A percentile compares a stretch with the other conserved stretches of the same genome.
These are phyloP conservation scores for Aspergillus japonicus DNA, from an alignment of 2,329 filamentous ascomycete species.

Conservation along the genomic window DNA sequence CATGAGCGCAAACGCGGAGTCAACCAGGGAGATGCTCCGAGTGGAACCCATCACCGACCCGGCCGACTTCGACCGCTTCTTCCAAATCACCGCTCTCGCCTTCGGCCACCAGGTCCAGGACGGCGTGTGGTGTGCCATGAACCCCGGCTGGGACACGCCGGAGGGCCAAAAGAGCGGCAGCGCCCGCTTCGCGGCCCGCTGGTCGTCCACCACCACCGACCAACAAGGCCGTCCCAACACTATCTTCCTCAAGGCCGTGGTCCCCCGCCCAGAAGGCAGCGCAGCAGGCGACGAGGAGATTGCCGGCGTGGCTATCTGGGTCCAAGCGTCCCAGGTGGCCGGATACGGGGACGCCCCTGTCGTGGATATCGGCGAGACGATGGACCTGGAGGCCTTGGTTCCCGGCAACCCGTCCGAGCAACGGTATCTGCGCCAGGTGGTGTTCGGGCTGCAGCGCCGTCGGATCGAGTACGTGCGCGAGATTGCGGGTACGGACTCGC, in stretches of 20 bases:
- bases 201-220: constrained; percentile 42
- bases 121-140: constrained; percentile 52
- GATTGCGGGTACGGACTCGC: constrained; percentile 33
- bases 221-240: constrained; percentile 43
- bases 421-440: constrained; percentile 49
- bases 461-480: constrained; percentile 40
- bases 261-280: constrained; percentile 26
- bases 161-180: constrained; percentile 42
- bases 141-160: constrained; percentile 56
- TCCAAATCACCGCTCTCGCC: constrained; percentile 14
- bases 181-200: constrained; percentile 45
- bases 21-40: not conserved
- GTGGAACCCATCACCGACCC: constrained; percentile 16
- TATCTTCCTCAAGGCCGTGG: constrained; percentile 55
- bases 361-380: not conserved
- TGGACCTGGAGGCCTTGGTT: constrained; percentile 41
- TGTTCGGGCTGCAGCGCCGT: constrained; percentile 39
- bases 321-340: constrained; percentile 51
- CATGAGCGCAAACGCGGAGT: not conserved
- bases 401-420: constrained; percentile 48
- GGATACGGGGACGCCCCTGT: constrained; percentile 48
- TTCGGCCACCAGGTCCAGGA: constrained; percentile 56
- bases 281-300: constrained; percentile 25
- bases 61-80: constrained; percentile 8
- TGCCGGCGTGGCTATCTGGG: constrained; percentile 58